Evolutionary conservation across 208 protist genomes (phyloP), one percentile per base, ranked within the genome.

Genomic region (Wallacemonas sp.): DNA sequence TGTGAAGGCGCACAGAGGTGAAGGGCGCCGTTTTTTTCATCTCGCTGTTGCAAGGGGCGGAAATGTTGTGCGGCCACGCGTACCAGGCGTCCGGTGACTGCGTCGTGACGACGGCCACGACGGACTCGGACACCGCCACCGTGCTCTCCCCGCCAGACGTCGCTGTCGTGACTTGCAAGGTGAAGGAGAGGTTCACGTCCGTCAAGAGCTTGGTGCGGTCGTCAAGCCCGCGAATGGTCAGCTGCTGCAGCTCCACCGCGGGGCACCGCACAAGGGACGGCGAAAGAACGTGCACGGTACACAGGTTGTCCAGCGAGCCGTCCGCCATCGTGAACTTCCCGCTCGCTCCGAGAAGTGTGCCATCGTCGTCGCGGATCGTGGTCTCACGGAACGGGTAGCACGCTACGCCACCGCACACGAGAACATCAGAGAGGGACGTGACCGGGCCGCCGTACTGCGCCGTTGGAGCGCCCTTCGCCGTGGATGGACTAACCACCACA

Each of bases 291-390:
- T 54, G 21, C n/a, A 53, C 53, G 0, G 17, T 33, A 53, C 68
- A 73, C 26, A 63, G 15, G 15, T 15, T 15, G 15, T 17, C 13
- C 50, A 57, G 21, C 8, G 50, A 57, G 9, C 50, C 50, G 30
- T 57, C 50, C 17, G 50, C 30, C 15, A 3, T 57, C 29, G 38
- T 13, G 32, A 27, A 57, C 50, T 57, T 57, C 15, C 50, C 50
- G 29, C 30, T 17, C 10, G 5, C 3, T 15, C 27, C 36, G 42
- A 58, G 74, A 12, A 73, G 26, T 26, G 63, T 50, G 57, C 70
- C 70, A 41, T 81, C 76, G 13, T 17, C 17, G 54, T 77, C 70
- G 60, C 68, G 63, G 8, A 54, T 19, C n/a, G 17, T 29, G 21
- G 39, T 54, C 27, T 27, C 32, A n/a, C 50, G 50, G 1, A 57